phyloP scores from a whole-genome alignment of 1,284 basidiomycete genomes.

The Cutaneotrichosporon cutaneum region DNA sequence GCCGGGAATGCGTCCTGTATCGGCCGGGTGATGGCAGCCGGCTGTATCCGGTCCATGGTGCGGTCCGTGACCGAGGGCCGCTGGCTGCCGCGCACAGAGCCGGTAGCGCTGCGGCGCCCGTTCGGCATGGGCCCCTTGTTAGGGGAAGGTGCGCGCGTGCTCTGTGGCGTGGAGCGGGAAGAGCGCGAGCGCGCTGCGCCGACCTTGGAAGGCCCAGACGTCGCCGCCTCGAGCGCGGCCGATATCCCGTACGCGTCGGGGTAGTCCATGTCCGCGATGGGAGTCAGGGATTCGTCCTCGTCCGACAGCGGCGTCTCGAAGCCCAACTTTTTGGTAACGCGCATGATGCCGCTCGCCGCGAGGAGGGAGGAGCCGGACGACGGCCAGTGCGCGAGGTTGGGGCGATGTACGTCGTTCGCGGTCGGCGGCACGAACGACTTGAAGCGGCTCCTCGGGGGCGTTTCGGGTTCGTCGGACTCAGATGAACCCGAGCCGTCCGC shows the following conservation, averaged over 20 bases:
- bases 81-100: constrained; percentile 10
- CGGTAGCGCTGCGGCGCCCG: constrained; percentile 10
- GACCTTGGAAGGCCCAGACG: not conserved
- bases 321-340: constrained; percentile 9
- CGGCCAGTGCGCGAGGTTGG: not conserved
- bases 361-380: not conserved
- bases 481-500: constrained; percentile 12
- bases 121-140: not conserved
- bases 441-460: constrained; percentile 17
- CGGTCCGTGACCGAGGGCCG: constrained; percentile 14
- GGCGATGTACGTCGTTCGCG: not conserved
- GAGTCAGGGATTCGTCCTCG: constrained; percentile 16
- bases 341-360: not conserved
- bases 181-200: constrained; percentile 4
- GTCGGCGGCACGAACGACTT: constrained; percentile 28
- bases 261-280: constrained; percentile 25
- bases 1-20: constrained; percentile 15
- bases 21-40: constrained; percentile 11
- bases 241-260: constrained; percentile 37
- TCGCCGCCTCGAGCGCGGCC: constrained; percentile 15
- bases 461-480: constrained; percentile 4
- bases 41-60: constrained; percentile 17
- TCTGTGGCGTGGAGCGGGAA: constrained; percentile 24
- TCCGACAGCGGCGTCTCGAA: constrained; percentile 19
- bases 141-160: constrained; percentile 20